Conservation (phyloP, 139 green algal genomes). For the Marvania coccoides region DNA sequence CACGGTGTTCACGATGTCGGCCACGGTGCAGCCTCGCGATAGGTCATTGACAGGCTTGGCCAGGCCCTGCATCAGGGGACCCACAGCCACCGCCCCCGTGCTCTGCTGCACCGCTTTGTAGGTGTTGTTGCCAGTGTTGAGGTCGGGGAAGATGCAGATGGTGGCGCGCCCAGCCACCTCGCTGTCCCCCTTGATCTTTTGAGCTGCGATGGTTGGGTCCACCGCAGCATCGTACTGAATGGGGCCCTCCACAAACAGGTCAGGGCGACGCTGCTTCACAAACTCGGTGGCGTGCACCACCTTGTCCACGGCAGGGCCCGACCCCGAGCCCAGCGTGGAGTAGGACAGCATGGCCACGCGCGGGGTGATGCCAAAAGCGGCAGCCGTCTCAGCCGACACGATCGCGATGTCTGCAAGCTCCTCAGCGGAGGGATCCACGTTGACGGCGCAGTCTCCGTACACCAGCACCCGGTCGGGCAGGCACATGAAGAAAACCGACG, state of each 20-base stretch:
- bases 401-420: conserved; percentile 77
- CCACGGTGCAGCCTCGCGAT: conserved; percentile 78
- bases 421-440: conserved; percentile 60
- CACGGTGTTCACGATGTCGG: conserved; percentile 88
- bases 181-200: conserved; percentile 67
- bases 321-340: conserved; percentile 60
- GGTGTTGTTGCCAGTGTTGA: conserved; percentile 88
- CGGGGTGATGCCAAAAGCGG: conserved; percentile 77
- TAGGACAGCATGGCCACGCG: conserved; percentile 89
- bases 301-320: conserved; percentile 66
- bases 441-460: conserved; percentile 89
- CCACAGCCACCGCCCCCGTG: conserved; percentile 74
- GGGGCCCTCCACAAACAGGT: conserved; percentile 69
- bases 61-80: conserved; percentile 82
- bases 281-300: conserved; percentile 63
- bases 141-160: conserved; percentile 86
- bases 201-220: conserved; percentile 55
- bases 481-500: conserved; percentile 90
- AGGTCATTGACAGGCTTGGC: conserved; percentile 89
- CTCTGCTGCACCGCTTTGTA: conserved; percentile 77
- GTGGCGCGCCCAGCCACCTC: conserved; percentile 74
- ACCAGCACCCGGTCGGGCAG: conserved; percentile 82
- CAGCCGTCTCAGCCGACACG: conserved; percentile 66
- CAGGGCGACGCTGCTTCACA: conserved; percentile 43
- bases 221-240: conserved; percentile 85